Evolutionary conservation across 176 grass and related monocot species (phyloP).

Genomic region (Carex littledalei): DNA sequence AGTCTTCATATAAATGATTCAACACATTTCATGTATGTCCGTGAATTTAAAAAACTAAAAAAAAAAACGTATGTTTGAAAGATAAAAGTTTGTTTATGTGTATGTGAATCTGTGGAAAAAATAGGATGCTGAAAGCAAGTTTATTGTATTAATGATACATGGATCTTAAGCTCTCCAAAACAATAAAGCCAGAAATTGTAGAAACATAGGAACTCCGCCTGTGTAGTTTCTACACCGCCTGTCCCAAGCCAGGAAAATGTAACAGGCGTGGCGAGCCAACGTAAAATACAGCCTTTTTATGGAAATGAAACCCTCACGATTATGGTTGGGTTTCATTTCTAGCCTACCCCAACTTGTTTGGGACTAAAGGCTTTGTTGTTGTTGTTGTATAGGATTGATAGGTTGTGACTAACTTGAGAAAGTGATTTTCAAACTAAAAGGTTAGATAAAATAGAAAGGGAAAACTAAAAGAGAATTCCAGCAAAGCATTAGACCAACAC

Average conservation of each 20-base stretch:
- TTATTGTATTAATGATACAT: not conserved
- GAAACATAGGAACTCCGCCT: not conserved
- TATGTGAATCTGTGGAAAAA: not conserved
- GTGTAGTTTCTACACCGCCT: too few species aligned
- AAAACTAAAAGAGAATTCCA: not conserved
- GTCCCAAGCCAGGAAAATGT: too few species aligned
- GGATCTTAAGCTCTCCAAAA: not conserved
- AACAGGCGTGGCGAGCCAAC: too few species aligned
- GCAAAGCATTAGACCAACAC: slow-evolving; percentile 9
- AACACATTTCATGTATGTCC: not conserved
- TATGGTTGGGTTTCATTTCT: too few species aligned
- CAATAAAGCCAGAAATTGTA: not conserved
- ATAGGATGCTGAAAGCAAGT: not conserved
- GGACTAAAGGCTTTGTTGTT: too few species aligned
- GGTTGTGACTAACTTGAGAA: not conserved
- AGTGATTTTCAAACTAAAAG: not conserved
- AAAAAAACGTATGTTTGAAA: not conserved
- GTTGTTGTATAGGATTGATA: not conserved
- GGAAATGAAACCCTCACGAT: too few species aligned
- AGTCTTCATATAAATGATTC: not conserved
- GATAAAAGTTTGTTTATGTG: not conserved
- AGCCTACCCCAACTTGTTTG: too few species aligned
- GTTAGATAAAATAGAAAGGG: not conserved
- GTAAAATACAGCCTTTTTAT: too few species aligned
- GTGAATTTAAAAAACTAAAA: not conserved